Conservation (phyloP, 352 stramenopile genomes). For the Thraustotheca clavata region DNA sequence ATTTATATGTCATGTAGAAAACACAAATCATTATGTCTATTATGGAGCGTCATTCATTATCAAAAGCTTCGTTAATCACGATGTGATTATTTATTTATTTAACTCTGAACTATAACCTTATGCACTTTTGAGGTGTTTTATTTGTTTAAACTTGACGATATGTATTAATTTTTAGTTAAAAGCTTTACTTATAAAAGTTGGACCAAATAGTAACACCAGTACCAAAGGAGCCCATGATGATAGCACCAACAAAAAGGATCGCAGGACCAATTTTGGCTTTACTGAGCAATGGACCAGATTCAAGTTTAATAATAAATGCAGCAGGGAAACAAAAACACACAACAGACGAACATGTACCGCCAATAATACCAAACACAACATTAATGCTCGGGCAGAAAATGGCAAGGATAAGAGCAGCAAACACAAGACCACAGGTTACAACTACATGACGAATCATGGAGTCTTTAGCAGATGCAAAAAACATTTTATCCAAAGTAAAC, state of each 20-base stretch:
- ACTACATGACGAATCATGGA: conserved; percentile 48
- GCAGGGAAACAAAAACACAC: conserved; percentile 79
- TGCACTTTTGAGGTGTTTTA: no score
- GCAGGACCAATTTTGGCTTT: conserved; percentile 63
- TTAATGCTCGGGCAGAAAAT: conserved; percentile 84
- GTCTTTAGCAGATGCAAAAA: conserved; percentile 66
- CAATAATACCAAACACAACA: conserved; percentile 78
- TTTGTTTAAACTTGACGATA: no score
- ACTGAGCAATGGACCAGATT: conserved; percentile 57
- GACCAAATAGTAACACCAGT: conserved; percentile 70
- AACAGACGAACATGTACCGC: conserved; percentile 68
- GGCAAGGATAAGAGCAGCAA: conserved; percentile 55
- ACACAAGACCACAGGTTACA: conserved; percentile 67
- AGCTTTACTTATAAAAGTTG: no score
- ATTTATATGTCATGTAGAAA: background rate
- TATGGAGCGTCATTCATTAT: background rate
- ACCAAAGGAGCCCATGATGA: conserved; percentile 60
- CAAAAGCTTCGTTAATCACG: no score
- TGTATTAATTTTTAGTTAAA: no score
- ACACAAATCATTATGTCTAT: conserved; percentile 2
- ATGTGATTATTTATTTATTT: no score
- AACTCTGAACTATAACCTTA: no score
- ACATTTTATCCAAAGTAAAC: conserved; percentile 87
- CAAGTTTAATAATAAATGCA: conserved; percentile 78
- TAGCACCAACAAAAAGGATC: conserved; percentile 54